Percentiles rank a stretch among this genome's conserved stretches.
These are phyloP conservation scores for Mortierella sp. DNA, from an alignment of 371 early-diverging fungal species.

Conservation along the genomic window DNA sequence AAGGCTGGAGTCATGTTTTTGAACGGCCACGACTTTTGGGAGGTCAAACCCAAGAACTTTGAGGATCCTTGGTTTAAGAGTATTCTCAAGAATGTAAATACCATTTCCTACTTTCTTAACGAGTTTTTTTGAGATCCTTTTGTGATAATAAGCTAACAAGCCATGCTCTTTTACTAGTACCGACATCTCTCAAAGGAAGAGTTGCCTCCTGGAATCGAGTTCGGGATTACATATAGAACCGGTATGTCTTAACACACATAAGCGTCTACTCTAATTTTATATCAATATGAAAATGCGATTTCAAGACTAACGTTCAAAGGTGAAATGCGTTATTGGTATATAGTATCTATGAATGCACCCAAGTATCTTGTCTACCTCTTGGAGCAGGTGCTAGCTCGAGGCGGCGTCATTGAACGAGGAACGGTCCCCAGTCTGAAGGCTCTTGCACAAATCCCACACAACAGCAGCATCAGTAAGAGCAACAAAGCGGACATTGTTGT, in stretches of 20 bases:
- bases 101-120: background rate
- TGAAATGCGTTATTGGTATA: background rate
- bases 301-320: background rate
- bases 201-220: conserved; percentile 61
- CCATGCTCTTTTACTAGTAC: conserved; percentile 51
- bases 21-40: conserved; percentile 62
- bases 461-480: background rate
- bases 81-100: conserved; percentile 62
- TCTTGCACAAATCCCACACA: conserved; percentile 47
- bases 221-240: conserved; percentile 68
- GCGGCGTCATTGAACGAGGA: conserved; percentile 63
- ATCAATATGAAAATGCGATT: background rate
- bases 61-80: conserved; percentile 67
- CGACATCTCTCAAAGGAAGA: conserved; percentile 54
- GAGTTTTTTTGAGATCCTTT: background rate
- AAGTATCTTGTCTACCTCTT: conserved; percentile 78
- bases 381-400: conserved; percentile 61
- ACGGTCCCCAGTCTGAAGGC: conserved; percentile 62
- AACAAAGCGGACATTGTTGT: conserved; percentile 67
- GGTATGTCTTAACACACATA: conserved; percentile 44
- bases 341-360: conserved; percentile 57
- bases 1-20: conserved; percentile 63
- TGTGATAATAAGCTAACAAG: background rate
- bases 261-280: background rate
- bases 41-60: conserved; percentile 58